Base-by-base conservation (phyloP, 176 grass and related monocot genomes). In the Puccinellia tenuiflora region DNA sequence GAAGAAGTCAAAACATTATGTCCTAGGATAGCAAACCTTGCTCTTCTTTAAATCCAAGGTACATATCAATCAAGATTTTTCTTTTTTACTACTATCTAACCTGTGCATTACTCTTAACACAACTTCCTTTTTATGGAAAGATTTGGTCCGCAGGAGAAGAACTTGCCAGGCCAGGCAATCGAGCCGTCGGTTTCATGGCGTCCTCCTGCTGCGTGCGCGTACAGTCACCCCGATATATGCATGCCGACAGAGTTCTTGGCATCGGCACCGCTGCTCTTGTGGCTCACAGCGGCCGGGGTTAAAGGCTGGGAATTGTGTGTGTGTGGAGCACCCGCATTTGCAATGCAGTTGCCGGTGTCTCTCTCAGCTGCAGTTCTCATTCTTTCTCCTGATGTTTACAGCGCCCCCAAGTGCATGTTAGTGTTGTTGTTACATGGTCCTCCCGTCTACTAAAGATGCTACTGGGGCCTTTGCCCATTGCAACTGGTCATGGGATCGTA, bases 381-480 rank as follows among this genome's bases (percentile, higher is more conserved):
- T 59, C 43, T 55, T 90, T 88, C 69, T 77, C 73, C 10, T 86
- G 79, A 78, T 38, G 88, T 86, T 82, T 78, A 78, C 79, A 65
- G 54, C 65, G 66, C 45, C 75, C 69, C 22, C 24, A 45, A 45
- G 43, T 78, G 78, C 72, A 89, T 12, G 68, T 16, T 10, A 34
- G n/a, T n/a, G n/a, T 5, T 43, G 70, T 15, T 81, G 78, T n/a
- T 81, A 13, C 71, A 85, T 62, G 83, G 88, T 77, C 88, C 87
- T 89, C 66, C 79, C 28, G 40, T 25, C 68, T 28, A 17, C 51
- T 51, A 63, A 68, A 85, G 77, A 89, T 89, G 87, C 18, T 80
- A 5, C 22, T 34, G 24, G 68, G 33, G 11, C 30, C 64, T 34
- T 4, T 40, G 14, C 35, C 15, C 17, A 6, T 10, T 56, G 35